Evolutionary conservation across 768 basidiomycete species (phyloP), one percentile per base, ranked within the genome.

Genomic region (Pulveroboletus sp.): DNA sequence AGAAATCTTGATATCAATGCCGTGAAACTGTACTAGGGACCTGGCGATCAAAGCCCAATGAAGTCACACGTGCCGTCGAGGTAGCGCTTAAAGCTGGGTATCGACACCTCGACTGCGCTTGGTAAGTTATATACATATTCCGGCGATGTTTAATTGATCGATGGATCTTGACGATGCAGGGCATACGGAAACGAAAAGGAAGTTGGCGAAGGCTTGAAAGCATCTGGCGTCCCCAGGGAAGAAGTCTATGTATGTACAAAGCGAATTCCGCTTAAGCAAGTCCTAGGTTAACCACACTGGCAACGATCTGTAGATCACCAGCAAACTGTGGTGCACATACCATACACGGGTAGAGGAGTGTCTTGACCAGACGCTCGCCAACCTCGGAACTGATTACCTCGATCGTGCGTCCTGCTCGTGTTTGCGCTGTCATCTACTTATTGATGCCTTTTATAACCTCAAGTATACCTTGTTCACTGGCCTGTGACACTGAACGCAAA

Each of bases 331-430:
- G 82, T 68, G 76, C 33, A 83, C 84, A 9, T 81, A 78, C 63
- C 89, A 90, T 64, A 68, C 73, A 41, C 77, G 82, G 37, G 88
- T 88, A 25, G 87, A 89, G 59, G 80, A 84, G 54, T 76, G 79
- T 47, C 76, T 94, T 13, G 81, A 92, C 62, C 75, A 84, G 60
- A 84, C 87, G 14, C 81, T 94, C 13, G 75, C 79, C 20, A 82
- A 82, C 59, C 81, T 95, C 29, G 90, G 85, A n/a, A 80, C 79
- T 25, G n/a, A 90, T 71, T 94, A 94, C 68, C 77, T 94, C 23
- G 92, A 94, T 51, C 72, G 87, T 84, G 59, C 65, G 77, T 72
- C 53, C n/a, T 27, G 14, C 16, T n/a, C 6, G n/a, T 21, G n/a
- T 20, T 39, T 4, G 9, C 35, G 19, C 13, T 42, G 2, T 27